These are phyloP conservation scores for Brassica juncea DNA, from an alignment of 345 rosid species.

Conservation along the genomic window DNA sequence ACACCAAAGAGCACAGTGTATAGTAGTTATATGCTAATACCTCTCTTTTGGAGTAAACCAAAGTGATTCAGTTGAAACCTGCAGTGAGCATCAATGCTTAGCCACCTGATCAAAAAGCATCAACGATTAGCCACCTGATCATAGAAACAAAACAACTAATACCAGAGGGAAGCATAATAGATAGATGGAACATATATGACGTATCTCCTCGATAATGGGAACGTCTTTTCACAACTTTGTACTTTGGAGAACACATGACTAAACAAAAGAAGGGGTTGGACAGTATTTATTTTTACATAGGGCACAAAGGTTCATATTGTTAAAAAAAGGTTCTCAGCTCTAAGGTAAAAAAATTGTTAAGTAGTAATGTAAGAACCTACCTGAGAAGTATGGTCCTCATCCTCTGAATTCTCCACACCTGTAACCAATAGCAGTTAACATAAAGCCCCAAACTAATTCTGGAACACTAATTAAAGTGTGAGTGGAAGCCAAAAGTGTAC, in stretches of 20 bases:
- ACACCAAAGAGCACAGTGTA: background rate
- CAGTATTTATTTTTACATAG: slow-evolving; percentile 8
- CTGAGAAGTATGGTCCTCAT: background rate
- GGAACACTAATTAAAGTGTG: background rate
- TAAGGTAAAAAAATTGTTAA: background rate
- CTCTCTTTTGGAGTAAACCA: too few relatives aligned
- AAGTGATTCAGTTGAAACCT: too few relatives aligned
- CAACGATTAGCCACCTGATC: too few relatives aligned
- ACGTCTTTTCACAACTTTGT: background rate
- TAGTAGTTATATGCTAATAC: background rate
- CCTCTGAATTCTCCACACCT: background rate
- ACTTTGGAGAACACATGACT: slow-evolving; percentile 2
- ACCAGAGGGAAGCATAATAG: too few relatives aligned
- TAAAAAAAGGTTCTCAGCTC: background rate
- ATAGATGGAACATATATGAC: background rate
- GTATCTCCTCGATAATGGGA: background rate
- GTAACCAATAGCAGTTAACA: background rate
- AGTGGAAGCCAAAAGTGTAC: background rate
- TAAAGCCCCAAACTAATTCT: background rate
- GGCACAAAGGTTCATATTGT: slow-evolving; percentile 5
- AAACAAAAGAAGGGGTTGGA: slow-evolving; percentile 10
- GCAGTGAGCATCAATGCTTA: too few relatives aligned
- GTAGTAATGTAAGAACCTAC: background rate
- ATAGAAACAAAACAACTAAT: background rate
- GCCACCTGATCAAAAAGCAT: too few relatives aligned